Evolutionary conservation across 805 yeast genomes (phyloP), one percentile per base, ranked within the genome.

Genomic region (Metschnikowia reukaufii): DNA sequence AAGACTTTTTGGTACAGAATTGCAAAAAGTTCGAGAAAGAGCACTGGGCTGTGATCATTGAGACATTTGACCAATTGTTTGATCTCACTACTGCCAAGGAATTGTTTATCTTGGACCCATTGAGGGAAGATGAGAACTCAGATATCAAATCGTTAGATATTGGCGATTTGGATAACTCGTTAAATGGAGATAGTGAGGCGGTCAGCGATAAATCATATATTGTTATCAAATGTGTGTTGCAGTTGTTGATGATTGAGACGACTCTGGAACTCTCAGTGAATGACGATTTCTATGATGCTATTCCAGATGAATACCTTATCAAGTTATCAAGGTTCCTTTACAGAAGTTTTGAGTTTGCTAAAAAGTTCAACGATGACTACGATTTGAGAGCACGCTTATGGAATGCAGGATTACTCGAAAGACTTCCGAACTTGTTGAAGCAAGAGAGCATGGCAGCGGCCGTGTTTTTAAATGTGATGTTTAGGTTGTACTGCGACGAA

Each of bases 401-500:
- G 84, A 87, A 89, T 59, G 88, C 94, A 3, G 96, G 97, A 1
- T 84, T 90, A 34, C 92, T 91, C 67, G 96, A 89, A 59, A 84
- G 91, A 61, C 76, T 92, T 45, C 99, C 99, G 17, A 95, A 94
- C 58, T 70, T 94, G 57, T 71, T 91, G 57, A 87, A 88, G 58
- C 99, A 95, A 66, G 99, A 95, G 65, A 83, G 96, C 0, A 81
- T 89, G 30, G 82, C 97, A 0, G 84, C 96, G 1, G 92, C 96
- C 1, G 96, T 90, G 1, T 86, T 83, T 63, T 82, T 92, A 52
- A 83, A 84, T 57, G 77, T 91, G 38, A 74, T 88, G 73, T 88
- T 92, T 74, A 77, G 86, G 58, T 70, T 92, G 60, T 90, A 88
- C 64, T 79, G 86, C 50, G 89, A 85, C 60, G 73, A 74, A 13